These are phyloP conservation scores for Sugiyamaella xylanicola DNA, from an alignment of 1,139 yeast species.

Conservation along the genomic window DNA sequence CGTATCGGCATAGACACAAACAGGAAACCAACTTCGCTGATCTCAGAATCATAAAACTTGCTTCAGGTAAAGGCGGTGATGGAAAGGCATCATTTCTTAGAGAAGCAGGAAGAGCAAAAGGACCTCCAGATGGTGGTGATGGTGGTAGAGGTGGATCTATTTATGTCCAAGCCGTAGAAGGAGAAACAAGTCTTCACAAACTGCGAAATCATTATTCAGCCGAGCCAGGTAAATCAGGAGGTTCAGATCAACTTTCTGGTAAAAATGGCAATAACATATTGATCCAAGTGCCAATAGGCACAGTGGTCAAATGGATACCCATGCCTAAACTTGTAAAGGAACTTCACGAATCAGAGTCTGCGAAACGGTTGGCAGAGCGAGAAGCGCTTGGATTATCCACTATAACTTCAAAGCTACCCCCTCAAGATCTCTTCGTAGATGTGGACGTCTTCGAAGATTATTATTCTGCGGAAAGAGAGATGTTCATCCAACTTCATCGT, in stretches of 20 bases:
- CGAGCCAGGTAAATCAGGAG: slow-evolving; percentile 70
- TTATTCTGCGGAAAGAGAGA: slow-evolving; percentile 22
- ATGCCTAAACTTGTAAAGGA: slow-evolving; percentile 53
- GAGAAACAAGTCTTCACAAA: slow-evolving; percentile 63
- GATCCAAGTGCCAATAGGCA: slow-evolving; percentile 89
- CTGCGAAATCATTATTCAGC: slow-evolving; percentile 70
- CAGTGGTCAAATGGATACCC: slow-evolving; percentile 83
- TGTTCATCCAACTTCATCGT: slow-evolving; percentile 54
- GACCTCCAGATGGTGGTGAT: slow-evolving; percentile 98
- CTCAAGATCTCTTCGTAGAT: slow-evolving; percentile 12
- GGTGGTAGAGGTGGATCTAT: slow-evolving; percentile 94
- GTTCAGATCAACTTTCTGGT: slow-evolving; percentile 79
- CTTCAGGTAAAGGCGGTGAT: slow-evolving; percentile 85
- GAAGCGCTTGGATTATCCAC: slow-evolving; percentile 1
- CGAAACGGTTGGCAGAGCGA: slow-evolving; percentile 16
- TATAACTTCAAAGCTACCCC: slow-evolving; percentile 10
- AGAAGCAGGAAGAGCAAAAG: slow-evolving; percentile 80
- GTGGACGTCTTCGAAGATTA: slow-evolving; percentile 21
- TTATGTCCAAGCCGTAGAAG: slow-evolving; percentile 76
- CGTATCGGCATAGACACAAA: slow-evolving; percentile 33
- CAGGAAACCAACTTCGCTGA: slow-evolving; percentile 49
- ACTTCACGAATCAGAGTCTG: slow-evolving; percentile 15
- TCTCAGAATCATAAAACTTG: slow-evolving; percentile 64
- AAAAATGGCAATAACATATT: slow-evolving; percentile 75
- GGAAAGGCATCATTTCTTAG: slow-evolving; percentile 85